Percentiles rank a stretch among this genome's conserved stretches.
These are phyloP conservation scores for Metschnikowia hibisci DNA, from an alignment of 805 yeast species.

Conservation along the genomic window DNA sequence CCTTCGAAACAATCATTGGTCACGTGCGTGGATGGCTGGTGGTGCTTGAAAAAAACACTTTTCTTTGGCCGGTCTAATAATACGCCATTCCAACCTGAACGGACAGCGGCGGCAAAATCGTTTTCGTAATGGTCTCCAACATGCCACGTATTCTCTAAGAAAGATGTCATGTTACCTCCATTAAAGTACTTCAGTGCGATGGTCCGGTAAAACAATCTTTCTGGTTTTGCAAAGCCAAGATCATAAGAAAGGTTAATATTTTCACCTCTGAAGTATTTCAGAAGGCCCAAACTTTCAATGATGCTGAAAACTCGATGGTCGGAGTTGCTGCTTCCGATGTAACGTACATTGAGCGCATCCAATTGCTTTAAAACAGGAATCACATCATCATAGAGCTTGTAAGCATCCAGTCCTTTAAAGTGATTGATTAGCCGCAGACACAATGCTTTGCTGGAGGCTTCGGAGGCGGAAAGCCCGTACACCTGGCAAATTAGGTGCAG, in stretches of 20 bases:
- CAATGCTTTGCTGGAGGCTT: conserved; percentile 31
- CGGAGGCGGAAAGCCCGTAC: conserved; percentile 32
- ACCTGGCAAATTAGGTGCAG: conserved; percentile 40
- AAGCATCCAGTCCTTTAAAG: conserved; percentile 52
- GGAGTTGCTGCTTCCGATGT: conserved; percentile 57
- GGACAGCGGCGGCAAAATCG: conserved; percentile 50
- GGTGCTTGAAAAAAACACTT: conserved; percentile 17
- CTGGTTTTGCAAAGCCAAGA: conserved; percentile 52
- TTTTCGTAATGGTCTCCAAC: conserved; percentile 59
- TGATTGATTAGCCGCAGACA: conserved; percentile 42
- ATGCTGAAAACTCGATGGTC: conserved; percentile 51
- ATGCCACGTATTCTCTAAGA: conserved; percentile 47
- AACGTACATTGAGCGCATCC: conserved; percentile 25
- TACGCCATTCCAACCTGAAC: conserved; percentile 62
- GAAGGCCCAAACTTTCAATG: conserved; percentile 44
- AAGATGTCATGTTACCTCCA: conserved; percentile 6
- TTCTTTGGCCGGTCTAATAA: conserved; percentile 43
- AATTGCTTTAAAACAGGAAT: conserved; percentile 38
- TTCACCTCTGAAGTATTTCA: conserved; percentile 34
- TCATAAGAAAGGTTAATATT: conserved; percentile 54
- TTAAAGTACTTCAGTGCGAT: conserved; percentile 6
- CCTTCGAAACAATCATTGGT: conserved; percentile 17
- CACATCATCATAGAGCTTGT: conserved; percentile 52
- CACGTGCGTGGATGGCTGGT: conserved; percentile 1
- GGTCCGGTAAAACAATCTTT: conserved; percentile 36